Evolutionary conservation across 768 basidiomycete genomes (phyloP).

Genomic region (Collybia nuda): DNA sequence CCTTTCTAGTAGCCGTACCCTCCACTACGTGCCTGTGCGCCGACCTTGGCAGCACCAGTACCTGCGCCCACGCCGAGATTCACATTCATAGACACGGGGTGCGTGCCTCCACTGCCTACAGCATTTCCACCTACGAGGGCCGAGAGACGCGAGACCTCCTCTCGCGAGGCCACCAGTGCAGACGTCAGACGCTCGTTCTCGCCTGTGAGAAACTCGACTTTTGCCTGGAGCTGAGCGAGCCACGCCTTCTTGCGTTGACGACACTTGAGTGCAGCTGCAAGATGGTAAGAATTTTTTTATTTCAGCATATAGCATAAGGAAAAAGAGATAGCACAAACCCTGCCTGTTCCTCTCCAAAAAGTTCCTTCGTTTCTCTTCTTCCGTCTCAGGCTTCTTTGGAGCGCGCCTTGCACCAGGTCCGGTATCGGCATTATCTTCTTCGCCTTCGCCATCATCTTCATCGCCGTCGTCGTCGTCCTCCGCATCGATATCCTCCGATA

Average conservation of each 20-base stretch:
- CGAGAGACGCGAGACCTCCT: constrained; percentile 86
- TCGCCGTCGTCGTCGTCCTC: constrained; percentile 38
- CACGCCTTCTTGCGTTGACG: constrained; percentile 99
- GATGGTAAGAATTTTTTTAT: background rate
- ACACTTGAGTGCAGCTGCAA: constrained; percentile 92
- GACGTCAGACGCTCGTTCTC: constrained; percentile 94
- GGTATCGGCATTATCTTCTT: constrained; percentile 14
- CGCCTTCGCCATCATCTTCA: constrained; percentile 33
- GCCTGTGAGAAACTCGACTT: constrained; percentile 87
- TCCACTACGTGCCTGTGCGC: constrained; percentile 23
- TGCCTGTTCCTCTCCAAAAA: constrained; percentile 97
- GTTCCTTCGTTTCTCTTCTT: constrained; percentile 96
- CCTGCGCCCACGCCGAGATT: constrained; percentile 27
- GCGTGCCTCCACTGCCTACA: constrained; percentile 42
- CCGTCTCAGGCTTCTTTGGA: constrained; percentile 86
- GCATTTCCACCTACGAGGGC: constrained; percentile 69
- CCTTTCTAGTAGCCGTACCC: constrained; percentile 37
- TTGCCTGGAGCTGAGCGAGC: constrained; percentile 88
- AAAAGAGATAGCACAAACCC: constrained; percentile 48
- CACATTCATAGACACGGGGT: constrained; percentile 48
- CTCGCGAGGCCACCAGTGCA: constrained; percentile 84
- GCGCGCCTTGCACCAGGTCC: constrained; percentile 20
- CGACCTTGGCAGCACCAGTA: constrained; percentile 27
- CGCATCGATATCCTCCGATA: constrained; percentile 32
- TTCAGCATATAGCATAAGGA: constrained; percentile 3